Conservation (phyloP, 202 grass and related monocot species). For the Sporobolus alterniflorus region DNA sequence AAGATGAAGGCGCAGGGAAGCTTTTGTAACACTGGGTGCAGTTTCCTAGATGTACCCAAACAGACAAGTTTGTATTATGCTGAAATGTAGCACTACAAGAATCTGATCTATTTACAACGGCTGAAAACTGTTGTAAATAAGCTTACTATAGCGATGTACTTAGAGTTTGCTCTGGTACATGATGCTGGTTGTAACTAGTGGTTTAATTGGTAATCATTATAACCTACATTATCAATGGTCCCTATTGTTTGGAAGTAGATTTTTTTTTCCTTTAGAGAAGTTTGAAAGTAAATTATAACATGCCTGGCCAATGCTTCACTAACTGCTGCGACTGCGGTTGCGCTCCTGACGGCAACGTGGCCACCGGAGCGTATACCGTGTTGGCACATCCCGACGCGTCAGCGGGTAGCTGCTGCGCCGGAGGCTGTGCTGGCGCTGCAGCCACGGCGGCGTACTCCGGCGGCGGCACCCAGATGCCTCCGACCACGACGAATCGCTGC, state of each 20-base stretch:
- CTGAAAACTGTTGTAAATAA: no score
- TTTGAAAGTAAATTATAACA: no score
- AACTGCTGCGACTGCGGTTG: not conserved
- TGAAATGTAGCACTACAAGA: not conserved
- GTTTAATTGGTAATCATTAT: not conserved
- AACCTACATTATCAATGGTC: not conserved
- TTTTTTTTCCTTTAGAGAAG: no score
- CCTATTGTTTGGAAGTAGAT: not conserved
- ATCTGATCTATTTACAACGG: no score
- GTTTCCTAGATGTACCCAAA: not conserved
- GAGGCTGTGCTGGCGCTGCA: not conserved
- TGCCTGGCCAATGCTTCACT: not conserved
- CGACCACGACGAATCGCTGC: slow-evolving; percentile 80
- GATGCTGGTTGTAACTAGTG: not conserved
- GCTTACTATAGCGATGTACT: not conserved
- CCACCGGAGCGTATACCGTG: slow-evolving; percentile 62
- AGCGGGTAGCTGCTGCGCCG: slow-evolving; percentile 16
- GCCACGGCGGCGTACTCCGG: slow-evolving; percentile 52
- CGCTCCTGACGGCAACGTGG: slow-evolving; percentile 31
- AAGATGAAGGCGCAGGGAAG: not conserved
- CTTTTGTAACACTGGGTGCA: not conserved
- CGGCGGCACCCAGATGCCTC: slow-evolving; percentile 83
- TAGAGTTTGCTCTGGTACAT: not conserved
- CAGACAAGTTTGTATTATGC: not conserved
- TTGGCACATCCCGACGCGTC: slow-evolving; percentile 25